Evolutionary conservation across 768 basidiomycete genomes (phyloP).

Genomic region (Wakefieldia striispora): DNA sequence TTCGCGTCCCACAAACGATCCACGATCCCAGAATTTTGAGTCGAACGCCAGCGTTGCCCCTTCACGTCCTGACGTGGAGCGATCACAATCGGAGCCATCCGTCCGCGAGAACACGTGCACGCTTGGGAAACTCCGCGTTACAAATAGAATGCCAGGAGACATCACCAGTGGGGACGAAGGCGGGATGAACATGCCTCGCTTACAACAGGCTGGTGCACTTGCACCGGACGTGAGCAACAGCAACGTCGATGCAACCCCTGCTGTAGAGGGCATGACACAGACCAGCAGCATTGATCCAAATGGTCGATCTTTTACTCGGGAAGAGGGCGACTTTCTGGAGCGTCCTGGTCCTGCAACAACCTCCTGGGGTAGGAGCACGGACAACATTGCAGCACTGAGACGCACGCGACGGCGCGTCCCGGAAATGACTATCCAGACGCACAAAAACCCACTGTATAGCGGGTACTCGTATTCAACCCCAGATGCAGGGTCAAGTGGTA

Average conservation of each 20-base stretch:
- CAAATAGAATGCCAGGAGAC: conserved; percentile 50
- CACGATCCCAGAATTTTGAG: conserved; percentile 1
- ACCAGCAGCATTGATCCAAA: not conserved
- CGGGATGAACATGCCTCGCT: conserved; percentile 12
- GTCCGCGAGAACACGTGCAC: conserved; percentile 34
- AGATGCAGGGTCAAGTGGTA: not conserved
- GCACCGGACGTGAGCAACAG: not conserved
- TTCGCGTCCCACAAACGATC: not conserved
- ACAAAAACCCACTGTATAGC: conserved; percentile 11
- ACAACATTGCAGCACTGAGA: conserved; percentile 24
- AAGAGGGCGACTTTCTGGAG: conserved; percentile 8
- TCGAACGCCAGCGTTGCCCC: not conserved
- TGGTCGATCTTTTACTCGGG: not conserved
- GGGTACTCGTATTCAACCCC: conserved; percentile 10
- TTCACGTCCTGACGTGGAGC: conserved; percentile 15
- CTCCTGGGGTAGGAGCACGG: conserved; percentile 29
- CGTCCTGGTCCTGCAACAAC: conserved; percentile 22
- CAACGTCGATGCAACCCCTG: not conserved
- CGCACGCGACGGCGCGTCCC: conserved; percentile 9
- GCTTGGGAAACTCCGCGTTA: conserved; percentile 46
- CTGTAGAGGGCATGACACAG: not conserved
- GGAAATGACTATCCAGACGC: conserved; percentile 2
- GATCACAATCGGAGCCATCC: conserved; percentile 14
- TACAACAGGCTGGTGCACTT: not conserved
- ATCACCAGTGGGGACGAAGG: conserved; percentile 35